Evolutionary conservation across 768 basidiomycete species (phyloP), one percentile per base, ranked within the genome.

Genomic region (Baorangia bicolor): DNA sequence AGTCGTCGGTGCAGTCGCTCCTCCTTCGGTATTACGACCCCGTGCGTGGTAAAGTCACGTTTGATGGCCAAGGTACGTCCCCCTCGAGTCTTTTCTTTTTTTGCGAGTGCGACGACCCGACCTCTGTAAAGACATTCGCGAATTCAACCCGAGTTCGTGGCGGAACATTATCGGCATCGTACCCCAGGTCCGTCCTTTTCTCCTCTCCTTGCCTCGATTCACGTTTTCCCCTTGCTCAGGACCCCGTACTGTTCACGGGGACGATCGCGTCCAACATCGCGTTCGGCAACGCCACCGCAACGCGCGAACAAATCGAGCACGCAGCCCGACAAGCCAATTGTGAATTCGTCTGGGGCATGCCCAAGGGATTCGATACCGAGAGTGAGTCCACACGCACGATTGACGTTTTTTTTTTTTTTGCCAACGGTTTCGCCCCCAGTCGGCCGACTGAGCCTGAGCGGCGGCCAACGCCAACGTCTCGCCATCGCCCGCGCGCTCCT

Each of bases 221-320:
- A 49, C 18, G 11, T 11, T 13, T 33, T 2, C 16, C 18, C 14
- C 18, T 27, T n/a, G 21, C n/a, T 8, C 4, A 64, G 76, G 94
- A 96, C 58, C 92, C 94, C 0, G 84, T 94, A 3, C 72, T 97
- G 28, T 97, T 97, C 72, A 88, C 89, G 3, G 93, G 94, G 3
- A 96, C 94, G 0, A 95, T 98, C 48, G 93, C 93, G 3, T 90
- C 91, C 2, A 98, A 98, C 64, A 98, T 96, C 58, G 88, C 94
- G 0, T 98, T 90, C 64, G 95, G 95, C 3, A 81, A 87, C 46
- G 78, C 82, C 10, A 74, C 80, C 20, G 91, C 85, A 0, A 90
- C 92, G 0, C 80, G 89, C 21, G 85, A 86, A 60, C 84, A 96
- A 56, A 90, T 98, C 21, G 92, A 97, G 69, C 75, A 85, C 28